A percentile compares a stretch with the other conserved stretches of the same genome.
Conservation (phyloP, 805 yeast genomes). For the Tetrapisispora phaffii region DNA sequence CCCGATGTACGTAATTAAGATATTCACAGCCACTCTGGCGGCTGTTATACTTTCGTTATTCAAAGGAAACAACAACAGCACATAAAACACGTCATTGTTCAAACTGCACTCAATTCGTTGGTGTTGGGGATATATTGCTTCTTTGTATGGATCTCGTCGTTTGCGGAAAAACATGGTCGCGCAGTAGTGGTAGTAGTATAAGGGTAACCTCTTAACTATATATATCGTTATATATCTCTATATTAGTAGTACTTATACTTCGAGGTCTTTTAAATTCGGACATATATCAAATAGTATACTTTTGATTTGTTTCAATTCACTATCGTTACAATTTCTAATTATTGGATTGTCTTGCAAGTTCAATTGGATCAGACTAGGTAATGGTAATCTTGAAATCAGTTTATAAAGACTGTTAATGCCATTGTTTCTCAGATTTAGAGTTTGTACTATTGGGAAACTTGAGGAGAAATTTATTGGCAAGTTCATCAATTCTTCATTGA, state of each 20-base stretch:
- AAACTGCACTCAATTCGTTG: too few species aligned
- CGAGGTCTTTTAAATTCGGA: neutral
- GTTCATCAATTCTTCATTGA: neutral
- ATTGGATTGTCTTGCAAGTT: neutral
- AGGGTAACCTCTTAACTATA: too few species aligned
- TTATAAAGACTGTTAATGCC: neutral
- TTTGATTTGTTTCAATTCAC: neutral
- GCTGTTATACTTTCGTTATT: too few species aligned
- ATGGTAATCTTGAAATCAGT: neutral
- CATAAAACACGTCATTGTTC: too few species aligned
- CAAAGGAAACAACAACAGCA: too few species aligned
- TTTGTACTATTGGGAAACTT: conserved; percentile 1
- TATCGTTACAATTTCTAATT: neutral
- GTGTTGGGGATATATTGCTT: too few species aligned
- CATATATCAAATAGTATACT: neutral
- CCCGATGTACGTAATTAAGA: too few species aligned
- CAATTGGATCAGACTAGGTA: neutral
- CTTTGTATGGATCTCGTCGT: too few species aligned
- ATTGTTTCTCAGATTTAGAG: neutral
- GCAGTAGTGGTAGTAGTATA: too few species aligned
- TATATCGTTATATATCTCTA: too few species aligned
- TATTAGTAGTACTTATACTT: neutral
- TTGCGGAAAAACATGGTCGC: too few species aligned
- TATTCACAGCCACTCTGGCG: too few species aligned
- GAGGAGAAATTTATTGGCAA: neutral